Base-by-base conservation (phyloP, 176 grass and related monocot genomes). In the Oryza meyeriana region DNA sequence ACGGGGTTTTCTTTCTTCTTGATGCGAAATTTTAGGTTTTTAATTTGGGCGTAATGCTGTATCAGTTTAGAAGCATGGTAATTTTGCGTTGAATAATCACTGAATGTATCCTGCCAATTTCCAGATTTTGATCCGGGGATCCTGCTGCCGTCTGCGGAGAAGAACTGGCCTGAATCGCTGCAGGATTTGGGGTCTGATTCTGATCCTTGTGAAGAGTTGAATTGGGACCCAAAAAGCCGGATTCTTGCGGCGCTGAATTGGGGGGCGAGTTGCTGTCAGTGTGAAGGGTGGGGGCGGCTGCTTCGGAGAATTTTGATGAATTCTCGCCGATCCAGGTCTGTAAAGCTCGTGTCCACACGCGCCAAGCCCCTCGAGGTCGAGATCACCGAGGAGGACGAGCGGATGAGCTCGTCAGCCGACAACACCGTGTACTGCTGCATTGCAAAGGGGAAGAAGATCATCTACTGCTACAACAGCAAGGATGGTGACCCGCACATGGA, bases 351-450 rank as follows among this genome's bases (percentile, higher is more conserved):
- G 72, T 90, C 95, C 36, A 76, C 88, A 12, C 59, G 72, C 10
- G 84, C 92, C 30, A 72, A 79, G 71, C 61, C 79, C 2, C 81
- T 95, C 4, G 92, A 98, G 84, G 88, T 98, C 14, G 90, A 95
- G 17, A 85, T 93, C 14, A 5, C 73, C 17, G 86, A 83, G 40
- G 85, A 90, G 45, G 80, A 81, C 68, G 72, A 84, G 8, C 92
- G 81, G 73, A 93, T 93, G 95, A 83, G 85, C 87, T 92, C 91
- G 2, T 94, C 89, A 1, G 87, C 87, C 0, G 86, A 88, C 63
- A 94, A 98, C 90, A 91, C 90, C 0, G 92, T 98, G 25, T 98
- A 98, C 83, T 98, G 95, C 84, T 98, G 95, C 71, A 77, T 98
- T 40, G 90, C 95, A 14, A 89, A 82, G 32, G 95, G 86, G 26